A percentile compares a stretch with the other conserved stretches of the same genome.
These are phyloP conservation scores for Penstemon davidsonii DNA, from an alignment of 257 asterid species.

Conservation along the genomic window DNA sequence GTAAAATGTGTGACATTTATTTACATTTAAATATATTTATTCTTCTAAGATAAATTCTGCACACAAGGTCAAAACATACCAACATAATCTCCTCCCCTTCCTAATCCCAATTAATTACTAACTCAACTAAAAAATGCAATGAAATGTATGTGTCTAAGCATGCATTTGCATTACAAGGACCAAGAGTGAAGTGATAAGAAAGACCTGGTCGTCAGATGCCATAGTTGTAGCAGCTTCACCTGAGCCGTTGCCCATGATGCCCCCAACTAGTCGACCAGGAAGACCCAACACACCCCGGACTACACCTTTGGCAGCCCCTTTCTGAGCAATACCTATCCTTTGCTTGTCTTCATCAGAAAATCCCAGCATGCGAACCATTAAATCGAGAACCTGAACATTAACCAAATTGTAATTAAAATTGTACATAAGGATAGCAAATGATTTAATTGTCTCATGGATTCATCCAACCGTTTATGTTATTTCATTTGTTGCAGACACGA, in stretches of 20 bases:
- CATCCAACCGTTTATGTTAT: neutral
- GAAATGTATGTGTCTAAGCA: slow-evolving; percentile 4
- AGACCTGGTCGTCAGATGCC: slow-evolving; percentile 83
- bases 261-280: slow-evolving; percentile 96
- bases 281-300: slow-evolving; percentile 94
- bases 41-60: neutral
- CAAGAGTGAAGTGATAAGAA: slow-evolving; percentile 5
- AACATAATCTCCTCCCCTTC: neutral
- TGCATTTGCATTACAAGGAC: neutral
- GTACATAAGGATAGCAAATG: neutral
- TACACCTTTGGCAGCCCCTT: slow-evolving; percentile 89
- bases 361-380: slow-evolving; percentile 96
- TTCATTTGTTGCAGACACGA: neutral
- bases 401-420: neutral
- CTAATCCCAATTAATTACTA: neutral
- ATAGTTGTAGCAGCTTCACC: slow-evolving; percentile 46
- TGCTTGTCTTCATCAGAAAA: slow-evolving; percentile 97
- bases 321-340: slow-evolving; percentile 86
- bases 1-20: neutral
- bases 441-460: neutral
- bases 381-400: slow-evolving; percentile 76
- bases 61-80: neutral
- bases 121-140: slow-evolving; percentile 6
- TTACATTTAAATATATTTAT: neutral
- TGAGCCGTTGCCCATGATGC: slow-evolving; percentile 70